phyloP scores from a whole-genome alignment of 106 monocot genomes.

The Narthecium ossifragum region DNA sequence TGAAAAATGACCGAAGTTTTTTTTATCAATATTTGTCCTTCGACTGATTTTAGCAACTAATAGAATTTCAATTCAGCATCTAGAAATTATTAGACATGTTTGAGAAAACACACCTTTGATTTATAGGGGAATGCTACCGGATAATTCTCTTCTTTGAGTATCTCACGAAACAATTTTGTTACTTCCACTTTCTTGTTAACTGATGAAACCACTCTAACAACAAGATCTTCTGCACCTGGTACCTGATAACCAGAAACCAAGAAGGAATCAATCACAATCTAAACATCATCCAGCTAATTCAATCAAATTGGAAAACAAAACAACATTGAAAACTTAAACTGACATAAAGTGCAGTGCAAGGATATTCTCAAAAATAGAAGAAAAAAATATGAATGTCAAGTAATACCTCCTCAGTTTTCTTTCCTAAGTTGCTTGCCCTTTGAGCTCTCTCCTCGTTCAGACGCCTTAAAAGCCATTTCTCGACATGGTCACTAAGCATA shows the following conservation, averaged over 20 bases:
- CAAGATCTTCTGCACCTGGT: conserved; percentile 3
- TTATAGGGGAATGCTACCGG: background rate
- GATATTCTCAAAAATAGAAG: too few species aligned
- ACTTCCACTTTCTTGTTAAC: conserved; percentile 5
- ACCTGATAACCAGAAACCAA: background rate
- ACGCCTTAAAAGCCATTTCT: conserved; percentile 1
- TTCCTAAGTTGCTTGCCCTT: conserved; percentile 2
- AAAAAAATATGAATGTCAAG: too few species aligned
- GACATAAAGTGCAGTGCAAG: too few species aligned
- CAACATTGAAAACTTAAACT: too few species aligned
- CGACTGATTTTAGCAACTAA: too few species aligned
- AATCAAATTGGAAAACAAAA: too few species aligned
- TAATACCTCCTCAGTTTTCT: conserved; percentile 9
- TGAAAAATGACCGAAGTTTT: too few species aligned
- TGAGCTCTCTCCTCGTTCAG: conserved; percentile 5
- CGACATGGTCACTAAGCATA: conserved; percentile 8
- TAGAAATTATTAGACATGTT: too few species aligned
- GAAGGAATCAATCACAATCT: too few species aligned
- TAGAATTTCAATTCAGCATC: too few species aligned
- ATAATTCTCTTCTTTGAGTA: background rate
- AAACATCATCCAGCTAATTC: too few species aligned
- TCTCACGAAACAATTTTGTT: background rate
- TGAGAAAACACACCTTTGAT: background rate
- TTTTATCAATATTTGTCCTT: too few species aligned
- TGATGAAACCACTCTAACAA: conserved; percentile 6